Base-by-base conservation (phyloP, 2,329 filamentous ascomycete species). In the Fusarium nematophilum region DNA sequence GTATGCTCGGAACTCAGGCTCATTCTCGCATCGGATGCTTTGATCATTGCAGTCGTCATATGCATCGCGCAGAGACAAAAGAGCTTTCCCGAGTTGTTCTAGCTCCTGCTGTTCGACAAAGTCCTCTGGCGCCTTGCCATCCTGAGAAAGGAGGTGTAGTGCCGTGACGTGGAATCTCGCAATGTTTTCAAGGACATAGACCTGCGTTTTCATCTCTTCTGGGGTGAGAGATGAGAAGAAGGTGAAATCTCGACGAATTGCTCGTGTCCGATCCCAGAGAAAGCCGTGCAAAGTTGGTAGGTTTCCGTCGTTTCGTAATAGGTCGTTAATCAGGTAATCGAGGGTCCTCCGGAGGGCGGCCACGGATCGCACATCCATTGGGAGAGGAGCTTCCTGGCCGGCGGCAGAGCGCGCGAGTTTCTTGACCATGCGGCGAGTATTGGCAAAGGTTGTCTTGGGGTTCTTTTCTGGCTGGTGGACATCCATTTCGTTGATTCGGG, bases 51-150 rank as follows among this genome's bases (percentile, higher is more conserved):
- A 88, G 64, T 89, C 85, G 60, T 89, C 86, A 67, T 90, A 90
- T 2, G 87, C 78, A 61, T 90, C 84, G 51, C 86, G 84, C 11
- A 90, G 76, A 2, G 88, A 89, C 11, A 90, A 77, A 4, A 90
- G 75, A 0, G 87, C 82, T 66, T 89, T 89, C 30, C 84, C 83
- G 13, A 90, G 78, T 68, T 90, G 88, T 69, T 90, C 87, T 18
- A 86, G 77, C 71, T 90, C 88, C 67, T 90, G 87, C 59, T 88
- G 86, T 64, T 88, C 84, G 5, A 85, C 85, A 65, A 89, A 90
- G 52, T 85, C 84, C 26, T 87, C 83, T 1, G 83, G 79, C 1
- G 81, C 79, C 39, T 84, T 80, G 9, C 81, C 85, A 14, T 81
- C 78, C 50, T 81, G 79, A 0, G 86, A 87, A 45, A 90, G 78